Base-by-base conservation (phyloP, 768 basidiomycete genomes). In the Mycena venus region DNA sequence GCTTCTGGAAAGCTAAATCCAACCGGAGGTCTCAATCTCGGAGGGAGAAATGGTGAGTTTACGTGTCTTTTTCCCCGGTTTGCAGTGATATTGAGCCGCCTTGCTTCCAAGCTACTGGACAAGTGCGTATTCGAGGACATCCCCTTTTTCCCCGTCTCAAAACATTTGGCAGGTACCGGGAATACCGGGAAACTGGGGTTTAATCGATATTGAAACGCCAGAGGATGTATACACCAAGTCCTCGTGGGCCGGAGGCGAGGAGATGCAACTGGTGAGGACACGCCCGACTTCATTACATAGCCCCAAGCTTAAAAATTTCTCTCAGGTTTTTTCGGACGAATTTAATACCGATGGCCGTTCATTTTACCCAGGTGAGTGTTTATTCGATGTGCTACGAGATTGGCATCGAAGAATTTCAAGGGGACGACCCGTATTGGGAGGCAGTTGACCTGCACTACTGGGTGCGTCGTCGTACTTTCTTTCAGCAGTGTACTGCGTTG, bases 141-240 rank as follows among this genome's bases (percentile, higher is more conserved):
- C 27, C 88, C 89, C 81, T 85, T 82, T 80, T 11, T 55, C 36
- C 44, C 19, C 31, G 73, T 17, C 51, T 67, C 27, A 51, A n/a
- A n/a, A 42, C 47, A n/a, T 47, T 29, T 42, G 49, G 4, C 40
- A 75, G 74, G 55, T 75, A 8, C 74, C 74, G 23, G 51, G 65
- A 32, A 75, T 87, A 23, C 85, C 87, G 23, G 86, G 86, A 19
- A 83, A 87, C 71, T 85, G 84, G 69, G 86, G 84, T n/a, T 79
- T 91, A 19, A 91, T 93, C 74, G 91, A 92, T 79, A 75, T 83
- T 32, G 87, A 91, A 23, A 93, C 92, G 1, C 92, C 91, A 0
- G 56, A 81, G 72, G 77, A 84, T 21, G 83, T 85, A 36, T 63
- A 72, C 34, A 83, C 86, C 36, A 78, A 80, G 36, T 74, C 78